Base-by-base conservation (phyloP, 225 moss, liverwort and hornwort species). In the Bryoerythrophyllum caledonicum region DNA sequence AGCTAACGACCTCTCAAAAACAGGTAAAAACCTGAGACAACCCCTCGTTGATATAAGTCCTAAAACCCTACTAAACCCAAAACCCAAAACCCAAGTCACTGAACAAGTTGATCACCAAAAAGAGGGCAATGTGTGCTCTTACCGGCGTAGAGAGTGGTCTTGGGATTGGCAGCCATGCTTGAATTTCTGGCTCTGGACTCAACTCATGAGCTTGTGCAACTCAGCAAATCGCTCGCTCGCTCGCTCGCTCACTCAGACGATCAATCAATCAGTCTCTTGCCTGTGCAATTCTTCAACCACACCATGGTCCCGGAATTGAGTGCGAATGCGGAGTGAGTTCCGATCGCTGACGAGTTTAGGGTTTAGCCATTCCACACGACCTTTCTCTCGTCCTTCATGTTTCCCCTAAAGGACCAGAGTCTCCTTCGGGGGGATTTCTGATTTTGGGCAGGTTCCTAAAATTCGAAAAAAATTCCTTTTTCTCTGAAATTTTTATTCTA, bases 131-230 rank as follows among this genome's bases (percentile, higher is more conserved):
- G 24, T 1, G 30, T 24, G 21, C 8, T 8, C 60, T 32, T 26
- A 87, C 87, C 87, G 21, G 84, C 73, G 67, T 87, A 87, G 58
- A 87, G 87, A 11, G 87, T 70, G 55, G 87, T 87, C 76, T 87
- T 87, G 24, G 87, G 81, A 67, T 84, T 87, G 71, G 87, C 38
- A 30, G 76, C 53, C 87, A 87, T 87, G 19, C 10, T 71, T 53
- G 80, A 60, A 67, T 51, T 48, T 44, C 27, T 25, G 23, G 63
- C 63, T 75, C 54, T 8, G 9, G 58, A 40, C 53, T 79, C 68
- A 82, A 62, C 43, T 61, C 83, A 75, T 76, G 68, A 71, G 75
- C 62, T 74, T 41, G 21, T 1, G 49, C 30, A 20, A 60, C 58
- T 5, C 35, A 56, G 46, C 52, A 55, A 37, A 63, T 43, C 77